phyloP scores from a whole-genome alignment of 768 basidiomycete species.

The Lentinus brumalis region DNA sequence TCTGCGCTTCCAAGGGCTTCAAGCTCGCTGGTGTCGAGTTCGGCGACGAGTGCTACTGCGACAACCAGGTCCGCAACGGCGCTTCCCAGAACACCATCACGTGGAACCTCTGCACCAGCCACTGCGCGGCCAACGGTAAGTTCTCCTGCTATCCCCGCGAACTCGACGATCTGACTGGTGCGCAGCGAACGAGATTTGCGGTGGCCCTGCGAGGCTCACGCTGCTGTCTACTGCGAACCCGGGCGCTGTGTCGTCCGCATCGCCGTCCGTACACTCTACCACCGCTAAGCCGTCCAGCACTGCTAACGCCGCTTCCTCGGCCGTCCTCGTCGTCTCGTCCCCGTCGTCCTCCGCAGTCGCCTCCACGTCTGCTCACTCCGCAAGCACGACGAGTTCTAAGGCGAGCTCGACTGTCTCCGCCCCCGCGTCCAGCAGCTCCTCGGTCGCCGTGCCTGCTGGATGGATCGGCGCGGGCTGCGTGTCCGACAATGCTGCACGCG shows the following conservation, averaged over 20 bases:
- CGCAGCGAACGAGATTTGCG: constrained; percentile 16
- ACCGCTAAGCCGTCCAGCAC: neutral
- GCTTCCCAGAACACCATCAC: constrained; percentile 18
- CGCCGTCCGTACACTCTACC: neutral
- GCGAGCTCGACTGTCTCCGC: neutral
- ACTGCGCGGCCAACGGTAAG: constrained; percentile 27
- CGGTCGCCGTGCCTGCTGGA: neutral
- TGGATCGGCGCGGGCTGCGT: constrained; percentile 24
- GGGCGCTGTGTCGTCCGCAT: neutral
- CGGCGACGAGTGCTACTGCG: constrained; percentile 30
- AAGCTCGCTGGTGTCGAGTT: constrained; percentile 31
- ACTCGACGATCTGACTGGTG: neutral
- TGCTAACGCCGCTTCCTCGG: constrained; percentile 1
- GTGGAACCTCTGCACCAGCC: constrained; percentile 21
- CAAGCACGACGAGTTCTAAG: constrained; percentile 6
- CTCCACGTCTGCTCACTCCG: constrained; percentile 5
- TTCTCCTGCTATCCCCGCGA: neutral
- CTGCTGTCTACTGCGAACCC: constrained; percentile 1
- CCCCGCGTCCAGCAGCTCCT: neutral
- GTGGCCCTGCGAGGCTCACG: constrained; percentile 10
- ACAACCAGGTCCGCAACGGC: constrained; percentile 26
- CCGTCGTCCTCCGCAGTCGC: neutral
- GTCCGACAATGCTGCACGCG: constrained; percentile 22
- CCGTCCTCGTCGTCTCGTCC: neutral
- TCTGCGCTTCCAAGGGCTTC: constrained; percentile 29